Evolutionary conservation across 306 rosid species (phyloP).

Genomic region (Castanospermum australe): DNA sequence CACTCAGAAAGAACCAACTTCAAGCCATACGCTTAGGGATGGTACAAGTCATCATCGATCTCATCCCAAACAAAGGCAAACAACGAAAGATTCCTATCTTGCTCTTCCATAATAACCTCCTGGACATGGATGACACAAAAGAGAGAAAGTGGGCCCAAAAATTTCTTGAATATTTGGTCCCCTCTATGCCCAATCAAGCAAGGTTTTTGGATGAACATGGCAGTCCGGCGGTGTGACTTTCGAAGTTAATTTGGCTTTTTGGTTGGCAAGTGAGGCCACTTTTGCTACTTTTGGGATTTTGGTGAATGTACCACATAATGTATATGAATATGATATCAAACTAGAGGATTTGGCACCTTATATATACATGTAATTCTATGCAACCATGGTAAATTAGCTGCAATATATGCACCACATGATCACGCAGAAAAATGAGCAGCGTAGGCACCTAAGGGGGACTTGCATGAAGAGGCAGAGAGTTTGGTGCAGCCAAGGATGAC

Average conservation of each 20-base stretch:
- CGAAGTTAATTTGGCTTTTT: slow-evolving; percentile 27
- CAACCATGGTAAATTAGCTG: background rate
- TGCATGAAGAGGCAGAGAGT: slow-evolving; percentile 43
- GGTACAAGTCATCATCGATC: slow-evolving; percentile 9
- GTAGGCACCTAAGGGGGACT: slow-evolving; percentile 32
- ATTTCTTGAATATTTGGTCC: slow-evolving; percentile 30
- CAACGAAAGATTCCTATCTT: background rate
- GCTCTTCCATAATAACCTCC: background rate
- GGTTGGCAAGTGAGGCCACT: slow-evolving; percentile 32
- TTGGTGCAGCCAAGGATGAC: slow-evolving; percentile 52
- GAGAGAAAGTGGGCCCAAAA: slow-evolving; percentile 15
- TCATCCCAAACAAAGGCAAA: background rate
- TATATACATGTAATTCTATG: background rate
- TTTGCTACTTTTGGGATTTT: slow-evolving; percentile 30
- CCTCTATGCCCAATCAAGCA: slow-evolving; percentile 35
- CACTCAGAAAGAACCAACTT: background rate
- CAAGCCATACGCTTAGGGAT: background rate
- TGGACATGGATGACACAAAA: slow-evolving; percentile 17
- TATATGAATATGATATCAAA: background rate
- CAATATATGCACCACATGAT: background rate
- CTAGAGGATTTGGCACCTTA: background rate
- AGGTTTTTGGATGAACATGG: slow-evolving; percentile 8
- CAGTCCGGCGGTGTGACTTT: slow-evolving; percentile 28
- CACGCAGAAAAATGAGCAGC: background rate
- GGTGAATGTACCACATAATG: slow-evolving; percentile 10